phyloP scores from a whole-genome alignment of 441 rosid species.

The Syzygium malaccense region DNA sequence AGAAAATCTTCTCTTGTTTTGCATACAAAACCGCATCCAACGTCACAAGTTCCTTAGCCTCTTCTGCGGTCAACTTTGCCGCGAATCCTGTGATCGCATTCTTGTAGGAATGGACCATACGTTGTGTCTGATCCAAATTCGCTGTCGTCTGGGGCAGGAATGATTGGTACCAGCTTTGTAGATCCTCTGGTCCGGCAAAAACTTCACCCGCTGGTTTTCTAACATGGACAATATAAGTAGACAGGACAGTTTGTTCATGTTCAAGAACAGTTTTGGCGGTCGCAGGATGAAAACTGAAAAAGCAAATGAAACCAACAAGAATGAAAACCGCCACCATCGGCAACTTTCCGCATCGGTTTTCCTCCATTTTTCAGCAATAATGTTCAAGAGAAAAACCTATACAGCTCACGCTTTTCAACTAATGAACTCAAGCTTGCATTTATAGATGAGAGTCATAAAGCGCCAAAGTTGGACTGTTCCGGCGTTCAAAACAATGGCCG shows the following conservation, averaged over 20 bases:
- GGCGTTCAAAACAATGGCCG: background rate
- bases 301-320: background rate
- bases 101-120: constrained; percentile 2
- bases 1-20: background rate
- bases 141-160: background rate
- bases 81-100: constrained; percentile 2
- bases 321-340: background rate
- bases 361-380: background rate
- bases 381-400: background rate
- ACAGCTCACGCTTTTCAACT: background rate
- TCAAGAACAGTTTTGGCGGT: background rate
- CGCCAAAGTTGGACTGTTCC: background rate
- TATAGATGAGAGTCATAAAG: background rate
- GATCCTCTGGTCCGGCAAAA: background rate
- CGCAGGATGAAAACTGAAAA: background rate
- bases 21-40: background rate
- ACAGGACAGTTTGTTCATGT: background rate
- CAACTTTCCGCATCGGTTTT: background rate
- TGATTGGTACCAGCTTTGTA: background rate
- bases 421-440: background rate
- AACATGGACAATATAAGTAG: constrained; percentile 6
- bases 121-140: background rate
- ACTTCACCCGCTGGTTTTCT: background rate
- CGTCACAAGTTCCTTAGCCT: background rate
- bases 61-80: background rate